Base-by-base conservation (phyloP, 2,329 filamentous ascomycete genomes). In the Colletotrichum tamarilloi region DNA sequence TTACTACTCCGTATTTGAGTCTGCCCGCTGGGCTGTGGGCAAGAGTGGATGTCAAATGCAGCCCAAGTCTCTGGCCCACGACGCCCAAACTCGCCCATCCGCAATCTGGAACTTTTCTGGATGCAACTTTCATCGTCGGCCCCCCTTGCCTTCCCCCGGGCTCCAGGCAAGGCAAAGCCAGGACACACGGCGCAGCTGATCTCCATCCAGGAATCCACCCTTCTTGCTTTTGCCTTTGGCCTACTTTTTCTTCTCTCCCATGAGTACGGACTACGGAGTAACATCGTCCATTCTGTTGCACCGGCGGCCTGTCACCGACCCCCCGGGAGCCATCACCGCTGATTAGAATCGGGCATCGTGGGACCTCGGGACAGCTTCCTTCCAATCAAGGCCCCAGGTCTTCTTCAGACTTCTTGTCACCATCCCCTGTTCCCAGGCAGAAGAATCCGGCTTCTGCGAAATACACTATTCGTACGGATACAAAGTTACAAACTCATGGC, bases 81-180 rank as follows among this genome's bases (percentile, higher is more conserved):
- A 63, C 32, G 32, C 62, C 52, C 62, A 56, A 42, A 57, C 26
- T 55, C 70, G 22, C 52, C 55, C 42, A 60, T 60, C 56, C 70
- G 24, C 70, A 59, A 52, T 66, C 71, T 71, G 67, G 71, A 70
- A 73, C 62, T 57, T 57, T 71, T 62, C 71, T 73, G 67, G 67
- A 66, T 70, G 56, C 71, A 56, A 66, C 55, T 66, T 62, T 71
- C 55, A 9, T 53, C 60, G 55, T 73, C 32, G 59, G 53, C 32
- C 59, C 28, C 24, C 9, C 52, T 24, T 53, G n/a, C 56, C 22
- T 49, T 49, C 65, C 59, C 59, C 38, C 55, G 5, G 65, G 65
- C 28, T 38, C 9, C 60, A 35, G 53, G 60, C 67, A 64, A 70
- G 66, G 66, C 70, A 69, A 69, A 69, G 46, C 30, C 70, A 60